Percentiles rank a stretch among this genome's conserved stretches.
Evolutionary conservation across 192 early-diverging fungal genomes (phyloP).

Genomic region (Podila minutissima): DNA sequence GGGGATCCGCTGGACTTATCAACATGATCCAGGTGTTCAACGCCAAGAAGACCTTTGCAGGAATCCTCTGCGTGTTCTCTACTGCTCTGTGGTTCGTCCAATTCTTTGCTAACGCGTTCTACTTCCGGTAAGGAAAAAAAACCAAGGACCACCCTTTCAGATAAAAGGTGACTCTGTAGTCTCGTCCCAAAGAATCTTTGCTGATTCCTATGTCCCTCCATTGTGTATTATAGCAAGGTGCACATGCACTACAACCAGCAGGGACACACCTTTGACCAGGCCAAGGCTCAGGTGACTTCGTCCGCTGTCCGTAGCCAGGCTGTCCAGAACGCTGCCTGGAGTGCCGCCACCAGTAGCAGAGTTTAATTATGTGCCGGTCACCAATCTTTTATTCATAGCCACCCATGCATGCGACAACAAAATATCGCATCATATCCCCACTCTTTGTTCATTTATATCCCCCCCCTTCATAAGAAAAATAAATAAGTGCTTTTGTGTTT

Average conservation of each 20-base stretch:
- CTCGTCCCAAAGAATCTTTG: neutral
- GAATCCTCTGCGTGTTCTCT: constrained; percentile 66
- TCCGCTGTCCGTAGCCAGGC: constrained; percentile 59
- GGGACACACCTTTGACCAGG: constrained; percentile 78
- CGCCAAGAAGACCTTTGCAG: constrained; percentile 73
- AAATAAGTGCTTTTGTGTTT: too few species aligned
- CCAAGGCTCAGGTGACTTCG: constrained; percentile 61
- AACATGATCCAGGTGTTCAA: constrained; percentile 77
- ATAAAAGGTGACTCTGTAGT: neutral
- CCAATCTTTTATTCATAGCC: neutral
- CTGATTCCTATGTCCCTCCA: neutral
- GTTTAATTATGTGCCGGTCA: constrained; percentile 50
- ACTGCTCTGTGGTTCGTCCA: constrained; percentile 60
- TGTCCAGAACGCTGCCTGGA: constrained; percentile 63
- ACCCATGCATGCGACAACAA: neutral
- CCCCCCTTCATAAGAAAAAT: too few species aligned
- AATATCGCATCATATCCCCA: too few species aligned
- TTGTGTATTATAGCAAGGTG: constrained; percentile 61
- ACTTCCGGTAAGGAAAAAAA: constrained; percentile 32
- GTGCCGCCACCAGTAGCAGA: constrained; percentile 34
- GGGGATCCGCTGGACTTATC: constrained; percentile 84
- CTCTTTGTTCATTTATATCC: too few species aligned
- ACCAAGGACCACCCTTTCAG: too few species aligned
- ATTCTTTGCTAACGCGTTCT: constrained; percentile 35
- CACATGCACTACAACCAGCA: constrained; percentile 73